A percentile compares a stretch with the other conserved stretches of the same genome.
Evolutionary conservation across 306 rosid genomes (phyloP).

Genomic region (Leucaena leucocephala): DNA sequence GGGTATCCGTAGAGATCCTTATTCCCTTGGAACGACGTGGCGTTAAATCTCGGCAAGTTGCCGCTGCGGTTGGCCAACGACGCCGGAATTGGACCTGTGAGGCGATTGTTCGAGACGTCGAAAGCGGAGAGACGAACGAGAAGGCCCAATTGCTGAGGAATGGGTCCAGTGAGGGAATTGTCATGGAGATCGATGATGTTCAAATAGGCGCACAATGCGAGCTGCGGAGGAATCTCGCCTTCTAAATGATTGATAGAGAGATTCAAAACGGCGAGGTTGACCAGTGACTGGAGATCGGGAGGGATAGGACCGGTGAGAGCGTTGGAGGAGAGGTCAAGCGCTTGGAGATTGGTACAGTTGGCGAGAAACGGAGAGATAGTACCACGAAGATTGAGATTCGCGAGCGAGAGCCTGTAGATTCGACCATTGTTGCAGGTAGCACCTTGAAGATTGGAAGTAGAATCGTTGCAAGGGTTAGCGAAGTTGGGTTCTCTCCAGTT

Average conservation of each 20-base stretch:
- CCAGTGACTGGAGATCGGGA: slow-evolving; percentile 69
- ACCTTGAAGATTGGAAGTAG: slow-evolving; percentile 74
- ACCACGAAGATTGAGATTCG: slow-evolving; percentile 66
- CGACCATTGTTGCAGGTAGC: slow-evolving; percentile 93
- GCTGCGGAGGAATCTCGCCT: slow-evolving; percentile 82
- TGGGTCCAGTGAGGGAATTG: slow-evolving; percentile 67
- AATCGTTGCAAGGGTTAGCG: slow-evolving; percentile 81
- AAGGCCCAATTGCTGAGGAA: slow-evolving; percentile 92
- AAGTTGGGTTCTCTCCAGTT: slow-evolving; percentile 78
- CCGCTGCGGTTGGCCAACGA: slow-evolving; percentile 68
- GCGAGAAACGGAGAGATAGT: slow-evolving; percentile 81
- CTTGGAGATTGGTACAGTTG: slow-evolving; percentile 89
- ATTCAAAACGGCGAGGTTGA: slow-evolving; percentile 86
- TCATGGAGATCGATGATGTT: slow-evolving; percentile 90
- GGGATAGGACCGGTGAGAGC: slow-evolving; percentile 78
- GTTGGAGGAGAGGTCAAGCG: slow-evolving; percentile 92
- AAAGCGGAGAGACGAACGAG: slow-evolving; percentile 76
- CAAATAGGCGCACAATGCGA: slow-evolving; percentile 87
- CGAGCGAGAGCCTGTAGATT: slow-evolving; percentile 86
- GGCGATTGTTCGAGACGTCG: slow-evolving; percentile 79
- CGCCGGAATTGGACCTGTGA: slow-evolving; percentile 80
- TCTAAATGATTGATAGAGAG: slow-evolving; percentile 70
- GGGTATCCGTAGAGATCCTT: slow-evolving; percentile 95
- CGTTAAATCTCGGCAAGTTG: slow-evolving; percentile 72
- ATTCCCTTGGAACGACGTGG: slow-evolving; percentile 71